phyloP scores from a whole-genome alignment of 805 yeast genomes.

The Wickerhamomyces queroliae region DNA sequence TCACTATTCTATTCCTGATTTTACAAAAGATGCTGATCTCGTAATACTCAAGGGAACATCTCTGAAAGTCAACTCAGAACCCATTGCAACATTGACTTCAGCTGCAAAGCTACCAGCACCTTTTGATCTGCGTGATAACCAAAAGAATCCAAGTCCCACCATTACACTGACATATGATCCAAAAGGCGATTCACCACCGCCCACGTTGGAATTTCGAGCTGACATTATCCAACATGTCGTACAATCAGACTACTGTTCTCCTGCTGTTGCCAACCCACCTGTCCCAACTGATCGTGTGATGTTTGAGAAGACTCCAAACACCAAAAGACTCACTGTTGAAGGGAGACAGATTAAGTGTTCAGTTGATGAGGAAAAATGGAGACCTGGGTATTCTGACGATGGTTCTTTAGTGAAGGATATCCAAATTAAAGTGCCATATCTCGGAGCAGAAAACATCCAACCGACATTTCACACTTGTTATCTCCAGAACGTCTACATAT shows the following conservation, averaged over 20 bases:
- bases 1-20: not conserved
- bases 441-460: conserved; percentile 5
- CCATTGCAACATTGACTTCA: not conserved
- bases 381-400: conserved; percentile 11
- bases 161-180: conserved; percentile 10
- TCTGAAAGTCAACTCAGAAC: not conserved
- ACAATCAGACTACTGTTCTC: conserved; percentile 9
- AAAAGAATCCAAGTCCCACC: conserved; percentile 2
- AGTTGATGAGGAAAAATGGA: conserved; percentile 8
- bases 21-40: not conserved
- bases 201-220: not conserved
- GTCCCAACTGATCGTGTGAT: not conserved
- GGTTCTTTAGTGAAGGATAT: conserved; percentile 3
- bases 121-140: not conserved
- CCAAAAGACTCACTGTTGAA: not conserved
- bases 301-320: not conserved
- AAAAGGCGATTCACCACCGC: not conserved
- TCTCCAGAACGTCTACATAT: conserved; percentile 15
- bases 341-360: not conserved
- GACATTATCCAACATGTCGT: conserved; percentile 9
- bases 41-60: not conserved
- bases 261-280: conserved; percentile 2
- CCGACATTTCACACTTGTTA: conserved; percentile 17
- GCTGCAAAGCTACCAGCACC: not conserved
- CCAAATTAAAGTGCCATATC: conserved; percentile 7